Evolutionary conservation across 148 eudicot genomes (phyloP), one percentile per base, ranked within the genome.

Genomic region (Persicaria tinctoria): DNA sequence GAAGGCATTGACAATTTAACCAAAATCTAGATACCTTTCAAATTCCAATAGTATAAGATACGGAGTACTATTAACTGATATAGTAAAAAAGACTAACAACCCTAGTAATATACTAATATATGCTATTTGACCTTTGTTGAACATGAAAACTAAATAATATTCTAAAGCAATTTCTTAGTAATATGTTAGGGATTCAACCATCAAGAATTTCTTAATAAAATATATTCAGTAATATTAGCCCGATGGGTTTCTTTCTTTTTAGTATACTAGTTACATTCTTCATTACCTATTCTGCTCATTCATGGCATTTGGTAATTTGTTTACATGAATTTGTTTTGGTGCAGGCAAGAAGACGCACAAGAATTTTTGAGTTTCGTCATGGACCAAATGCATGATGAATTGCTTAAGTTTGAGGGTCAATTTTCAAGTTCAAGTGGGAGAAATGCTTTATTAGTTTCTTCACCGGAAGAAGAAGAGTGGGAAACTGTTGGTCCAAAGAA

Each of bases 301-400:
- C 41, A 23, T 6, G 10, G 45, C 68, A 63, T 63, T 63, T 63
- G 27, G 64, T 59, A 32, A 63, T 32, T 63, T 32, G 46, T 63
- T 7, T 10, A 70, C 51, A 14, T 69, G 54, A 32, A 50, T 51
- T 11, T 8, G 70, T 73, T 81, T 6, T 51, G 71, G 74, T 80
- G 62, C 91, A 95, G 98, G 86, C 97, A 95, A 85, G 98, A 95
- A 86, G 98, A 95, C 84, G 98, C 96, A 51, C 98, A 95, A 81
- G 98, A 95, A 77, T 95, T 95, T 77, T 83, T 95, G 73, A 92
- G 98, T 83, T 95, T 84, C 76, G 79, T 95, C 73, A 90, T 95
- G 96, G 87, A 95, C 80, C 96, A 83, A 74, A 89, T 92, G 98
- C 98, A 95, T 84, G 91, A 95, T 84, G 98, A 95, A 76, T 84